These are phyloP conservation scores for Pulveroboletus sp. DNA, from an alignment of 768 basidiomycete species.

Conservation along the genomic window DNA sequence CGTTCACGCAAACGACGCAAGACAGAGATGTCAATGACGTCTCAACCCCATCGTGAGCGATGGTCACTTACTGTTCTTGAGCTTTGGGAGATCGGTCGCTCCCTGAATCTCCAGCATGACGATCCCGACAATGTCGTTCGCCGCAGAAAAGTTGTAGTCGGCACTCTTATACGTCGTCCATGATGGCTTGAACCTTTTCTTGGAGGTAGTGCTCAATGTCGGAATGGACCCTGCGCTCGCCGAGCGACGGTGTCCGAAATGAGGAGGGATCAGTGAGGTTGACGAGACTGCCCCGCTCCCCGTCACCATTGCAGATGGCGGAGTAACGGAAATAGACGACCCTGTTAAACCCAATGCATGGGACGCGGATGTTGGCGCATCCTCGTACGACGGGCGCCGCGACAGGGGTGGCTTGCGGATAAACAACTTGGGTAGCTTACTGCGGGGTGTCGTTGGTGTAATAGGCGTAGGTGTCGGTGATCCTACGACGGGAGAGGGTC, in stretches of 20 bases:
- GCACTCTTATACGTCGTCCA: slow-evolving; percentile 35
- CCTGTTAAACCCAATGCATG: not conserved
- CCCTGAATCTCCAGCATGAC: slow-evolving; percentile 90
- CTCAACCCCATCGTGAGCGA: not conserved
- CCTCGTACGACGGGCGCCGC: slow-evolving; percentile 30
- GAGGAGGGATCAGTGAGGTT: slow-evolving; percentile 20
- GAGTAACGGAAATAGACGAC: slow-evolving; percentile 13
- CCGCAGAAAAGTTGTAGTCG: slow-evolving; percentile 58
- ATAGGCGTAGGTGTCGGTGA: slow-evolving; percentile 22
- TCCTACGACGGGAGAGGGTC: slow-evolving; percentile 19
- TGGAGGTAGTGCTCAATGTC: slow-evolving; percentile 17
- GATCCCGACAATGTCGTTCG: slow-evolving; percentile 86
- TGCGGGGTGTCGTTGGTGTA: slow-evolving; percentile 26
- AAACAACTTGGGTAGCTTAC: slow-evolving; percentile 33
- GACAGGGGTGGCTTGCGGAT: slow-evolving; percentile 30
- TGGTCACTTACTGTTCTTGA: slow-evolving; percentile 73
- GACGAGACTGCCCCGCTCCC: slow-evolving; percentile 12
- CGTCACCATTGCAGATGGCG: slow-evolving; percentile 7
- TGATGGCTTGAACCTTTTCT: slow-evolving; percentile 37
- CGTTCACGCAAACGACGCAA: not conserved
- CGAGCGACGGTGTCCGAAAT: slow-evolving; percentile 29
- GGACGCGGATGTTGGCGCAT: slow-evolving; percentile 1
- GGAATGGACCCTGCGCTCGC: slow-evolving; percentile 29
- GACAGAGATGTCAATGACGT: not conserved
- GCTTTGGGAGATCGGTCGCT: slow-evolving; percentile 77